Conservation (phyloP, 306 rosid genomes). For the Castanopsis chinensis region DNA sequence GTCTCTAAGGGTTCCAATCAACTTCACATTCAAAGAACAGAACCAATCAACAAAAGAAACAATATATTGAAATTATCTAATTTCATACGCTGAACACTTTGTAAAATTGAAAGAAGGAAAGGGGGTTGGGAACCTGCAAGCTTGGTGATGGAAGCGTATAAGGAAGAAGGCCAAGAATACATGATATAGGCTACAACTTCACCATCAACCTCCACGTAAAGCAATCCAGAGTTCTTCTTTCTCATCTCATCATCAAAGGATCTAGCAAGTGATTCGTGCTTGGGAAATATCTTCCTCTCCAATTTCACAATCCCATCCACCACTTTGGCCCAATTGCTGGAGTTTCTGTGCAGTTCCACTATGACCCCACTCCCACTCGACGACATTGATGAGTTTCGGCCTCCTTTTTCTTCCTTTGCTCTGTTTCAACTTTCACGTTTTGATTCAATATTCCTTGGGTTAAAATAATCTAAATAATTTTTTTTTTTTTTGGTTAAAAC, state of each 20-base stretch:
- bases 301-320: constrained; percentile 75
- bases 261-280: constrained; percentile 81
- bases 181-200: constrained; percentile 72
- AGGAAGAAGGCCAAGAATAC: constrained; percentile 87
- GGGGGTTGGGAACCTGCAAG: constrained; percentile 66
- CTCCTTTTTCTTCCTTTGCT: background rate
- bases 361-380: constrained; percentile 31
- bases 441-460: too few relatives aligned
- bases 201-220: constrained; percentile 48
- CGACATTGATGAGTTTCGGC: constrained; percentile 23
- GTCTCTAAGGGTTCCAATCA: background rate
- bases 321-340: constrained; percentile 34
- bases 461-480: too few relatives aligned
- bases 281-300: constrained; percentile 75
- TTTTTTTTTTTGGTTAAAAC: too few relatives aligned
- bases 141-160: constrained; percentile 72
- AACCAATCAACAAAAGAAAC: background rate
- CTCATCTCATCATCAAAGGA: constrained; percentile 63
- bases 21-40: background rate
- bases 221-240: constrained; percentile 75
- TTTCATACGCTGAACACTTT: background rate
- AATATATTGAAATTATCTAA: background rate
- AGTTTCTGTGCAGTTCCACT: constrained; percentile 54
- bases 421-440: background rate
- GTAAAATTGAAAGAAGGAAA: background rate